Evolutionary conservation across 805 yeast species (phyloP).

Genomic region (Isabelozyma gotoi): DNA sequence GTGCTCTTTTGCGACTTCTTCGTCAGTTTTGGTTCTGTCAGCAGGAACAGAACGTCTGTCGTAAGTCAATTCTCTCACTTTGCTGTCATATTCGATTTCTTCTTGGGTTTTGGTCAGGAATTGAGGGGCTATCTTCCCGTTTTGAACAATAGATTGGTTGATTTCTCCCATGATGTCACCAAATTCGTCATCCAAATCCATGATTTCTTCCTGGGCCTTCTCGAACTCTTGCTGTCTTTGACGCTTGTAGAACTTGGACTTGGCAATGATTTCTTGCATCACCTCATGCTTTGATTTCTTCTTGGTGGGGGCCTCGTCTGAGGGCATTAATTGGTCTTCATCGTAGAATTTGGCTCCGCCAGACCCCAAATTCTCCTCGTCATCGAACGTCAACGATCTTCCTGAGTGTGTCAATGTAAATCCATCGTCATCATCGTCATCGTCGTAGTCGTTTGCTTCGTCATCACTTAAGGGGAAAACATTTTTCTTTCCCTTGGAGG

Average conservation of each 20-base stretch:
- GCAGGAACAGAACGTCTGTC: conserved; percentile 81
- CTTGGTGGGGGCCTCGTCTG: conserved; percentile 42
- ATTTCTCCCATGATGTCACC: conserved; percentile 66
- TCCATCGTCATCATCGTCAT: conserved; percentile 41
- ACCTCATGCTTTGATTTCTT: conserved; percentile 82
- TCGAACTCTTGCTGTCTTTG: conserved; percentile 70
- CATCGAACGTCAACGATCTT: conserved; percentile 59
- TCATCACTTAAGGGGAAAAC: conserved; percentile 61
- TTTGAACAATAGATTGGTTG: conserved; percentile 12
- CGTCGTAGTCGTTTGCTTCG: conserved; percentile 57
- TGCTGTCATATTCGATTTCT: conserved; percentile 58
- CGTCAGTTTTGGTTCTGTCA: conserved; percentile 76
- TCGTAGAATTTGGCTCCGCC: conserved; percentile 33
- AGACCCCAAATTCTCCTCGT: conserved; percentile 30
- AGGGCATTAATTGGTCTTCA: conserved; percentile 25
- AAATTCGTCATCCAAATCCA: conserved; percentile 71
- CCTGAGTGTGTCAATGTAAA: conserved; percentile 78
- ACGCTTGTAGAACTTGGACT: conserved; percentile 73
- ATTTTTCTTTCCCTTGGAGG: conserved; percentile 46
- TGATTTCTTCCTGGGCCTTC: conserved; percentile 57
- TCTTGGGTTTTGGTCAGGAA: conserved; percentile 35
- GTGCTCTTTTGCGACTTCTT: conserved; percentile 62
- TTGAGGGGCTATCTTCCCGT: conserved; percentile 17
- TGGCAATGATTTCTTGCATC: conserved; percentile 82
- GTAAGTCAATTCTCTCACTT: conserved; percentile 63